phyloP scores from a whole-genome alignment of 2,329 filamentous ascomycete species.

The Tolypocladium inflatum region DNA sequence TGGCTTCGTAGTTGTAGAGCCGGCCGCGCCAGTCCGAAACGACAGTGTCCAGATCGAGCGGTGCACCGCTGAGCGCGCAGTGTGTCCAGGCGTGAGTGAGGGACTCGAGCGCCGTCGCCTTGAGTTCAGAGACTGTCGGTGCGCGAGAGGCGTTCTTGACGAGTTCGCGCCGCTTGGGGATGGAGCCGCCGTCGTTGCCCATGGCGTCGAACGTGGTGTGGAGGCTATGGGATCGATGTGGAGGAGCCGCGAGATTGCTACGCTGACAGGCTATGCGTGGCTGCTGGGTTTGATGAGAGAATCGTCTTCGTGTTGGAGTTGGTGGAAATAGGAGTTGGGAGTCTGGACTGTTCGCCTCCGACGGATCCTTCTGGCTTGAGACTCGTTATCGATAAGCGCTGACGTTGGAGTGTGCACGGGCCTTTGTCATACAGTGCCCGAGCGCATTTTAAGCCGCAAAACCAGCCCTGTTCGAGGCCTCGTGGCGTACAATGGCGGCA shows the following conservation, averaged over 20 bases:
- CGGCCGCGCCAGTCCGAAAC: constrained; percentile 79
- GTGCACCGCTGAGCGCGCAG: constrained; percentile 75
- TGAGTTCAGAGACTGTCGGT: constrained; percentile 75
- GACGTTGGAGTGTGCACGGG: background rate
- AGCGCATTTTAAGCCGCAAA: background rate
- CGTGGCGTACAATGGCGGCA: background rate
- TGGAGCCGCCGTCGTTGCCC: constrained; percentile 97
- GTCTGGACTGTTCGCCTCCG: background rate
- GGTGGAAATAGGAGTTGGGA: background rate
- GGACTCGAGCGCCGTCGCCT: constrained; percentile 78
- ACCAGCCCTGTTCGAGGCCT: background rate
- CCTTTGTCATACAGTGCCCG: background rate
- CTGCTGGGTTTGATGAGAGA: background rate
- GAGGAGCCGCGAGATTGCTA: background rate
- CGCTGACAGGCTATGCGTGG: background rate
- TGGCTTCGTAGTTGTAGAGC: constrained; percentile 90
- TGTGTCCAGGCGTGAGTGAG: constrained; percentile 79
- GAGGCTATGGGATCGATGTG: background rate
- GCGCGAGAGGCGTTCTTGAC: constrained; percentile 85
- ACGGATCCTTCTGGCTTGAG: background rate
- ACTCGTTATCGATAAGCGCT: background rate
- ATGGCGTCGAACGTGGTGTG: constrained; percentile 37
- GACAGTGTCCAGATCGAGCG: constrained; percentile 58
- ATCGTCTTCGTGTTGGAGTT: background rate
- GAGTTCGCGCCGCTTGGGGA: constrained; percentile 89